Evolutionary conservation across 345 rosid genomes (phyloP), one percentile per base, ranked within the genome.

Genomic region (Schrenkiella parvula): DNA sequence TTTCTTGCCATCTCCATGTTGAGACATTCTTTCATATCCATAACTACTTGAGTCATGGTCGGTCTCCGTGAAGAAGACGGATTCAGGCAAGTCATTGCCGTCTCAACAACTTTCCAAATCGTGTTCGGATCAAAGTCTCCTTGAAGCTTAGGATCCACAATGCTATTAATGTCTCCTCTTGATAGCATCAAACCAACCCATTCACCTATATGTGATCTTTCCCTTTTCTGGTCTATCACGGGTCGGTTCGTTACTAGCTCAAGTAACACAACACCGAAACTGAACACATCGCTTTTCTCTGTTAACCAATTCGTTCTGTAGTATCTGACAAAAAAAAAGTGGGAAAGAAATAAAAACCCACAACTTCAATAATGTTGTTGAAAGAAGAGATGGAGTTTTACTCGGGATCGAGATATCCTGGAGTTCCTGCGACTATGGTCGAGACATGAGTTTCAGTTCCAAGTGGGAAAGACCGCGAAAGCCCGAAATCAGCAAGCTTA

Each of bases 321-420:
- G 66, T 57, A 72, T 55, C 84, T 84, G 70, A 53, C 41, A 17
- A 47, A 14, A 4, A n/a, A 1, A 3, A 23, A 26, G 4, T n/a
- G n/a, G n/a, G n/a, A n/a, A n/a, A 13, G 19, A 55, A 21, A 25
- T n/a, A 31, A 22, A 60, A 18, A 9, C 13, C 19, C 50, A 34
- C 22, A 66, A 38, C 51, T 2, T 43, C 44, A 64, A 25, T 8
- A 28, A 32, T 12, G 14, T 54, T 53, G 47, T 32, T 42, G 14
- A 53, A 21, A 73, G 32, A 38, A 64, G 58, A 35, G 71, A 25
- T 14, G 25, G 8, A 46, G 9, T 7, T 12, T 80, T 80, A 88
- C 93, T 86, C 87, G 1, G 90, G 89, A 72, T 84, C 88, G 0
- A 82, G 73, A 50, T 88, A 82, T 23, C 90, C 92, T 1, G 78